A percentile compares a stretch with the other conserved stretches of the same genome.
Evolutionary conservation across 306 rosid species (phyloP).

Genomic region (Sophora flavescens): DNA sequence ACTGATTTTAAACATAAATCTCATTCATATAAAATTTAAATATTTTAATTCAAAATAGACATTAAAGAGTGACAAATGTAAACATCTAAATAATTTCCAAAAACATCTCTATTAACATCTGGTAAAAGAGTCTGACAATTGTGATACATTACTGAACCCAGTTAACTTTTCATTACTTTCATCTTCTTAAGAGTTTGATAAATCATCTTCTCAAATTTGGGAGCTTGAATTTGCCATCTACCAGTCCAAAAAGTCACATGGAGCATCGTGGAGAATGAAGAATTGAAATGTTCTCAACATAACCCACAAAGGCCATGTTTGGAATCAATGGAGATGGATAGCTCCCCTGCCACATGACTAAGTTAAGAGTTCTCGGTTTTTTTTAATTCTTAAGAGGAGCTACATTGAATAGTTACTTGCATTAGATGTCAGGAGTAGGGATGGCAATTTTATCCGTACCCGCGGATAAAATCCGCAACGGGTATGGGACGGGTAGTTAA

Average conservation of each 20-base stretch:
- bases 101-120: no score
- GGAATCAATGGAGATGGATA: constrained; percentile 83
- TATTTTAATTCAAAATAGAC: no score
- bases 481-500: no score
- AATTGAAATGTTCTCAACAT: constrained; percentile 70
- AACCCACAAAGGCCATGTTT: constrained; percentile 86
- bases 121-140: no score
- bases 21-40: no score
- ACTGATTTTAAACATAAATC: no score
- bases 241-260: constrained; percentile 70
- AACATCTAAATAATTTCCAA: no score
- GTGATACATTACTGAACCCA: constrained; percentile 79
- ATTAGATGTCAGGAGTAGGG: no score
- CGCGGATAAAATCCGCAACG: no score
- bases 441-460: no score
- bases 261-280: constrained; percentile 72
- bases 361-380: background rate
- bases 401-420: no score
- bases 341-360: constrained; percentile 62
- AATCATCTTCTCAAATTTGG: constrained; percentile 71
- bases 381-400: background rate
- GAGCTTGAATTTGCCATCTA: constrained; percentile 75
- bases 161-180: constrained; percentile 70
- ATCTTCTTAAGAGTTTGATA: constrained; percentile 59
- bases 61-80: no score